Evolutionary conservation across 768 basidiomycete genomes (phyloP).

Genomic region (Mycena leptocephala): DNA sequence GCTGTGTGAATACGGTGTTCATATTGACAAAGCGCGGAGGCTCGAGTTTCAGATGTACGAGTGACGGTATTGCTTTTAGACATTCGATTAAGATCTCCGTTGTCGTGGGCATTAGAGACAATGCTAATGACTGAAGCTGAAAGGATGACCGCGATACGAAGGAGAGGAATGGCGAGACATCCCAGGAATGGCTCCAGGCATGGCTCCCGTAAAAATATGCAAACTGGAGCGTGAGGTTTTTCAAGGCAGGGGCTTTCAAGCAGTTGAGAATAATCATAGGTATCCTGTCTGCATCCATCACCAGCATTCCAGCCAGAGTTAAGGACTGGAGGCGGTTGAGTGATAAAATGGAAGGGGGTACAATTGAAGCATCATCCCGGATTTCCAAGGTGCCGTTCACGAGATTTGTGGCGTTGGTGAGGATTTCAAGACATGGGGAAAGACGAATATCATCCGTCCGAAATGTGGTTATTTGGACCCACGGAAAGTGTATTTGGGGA

Average conservation of each 20-base stretch:
- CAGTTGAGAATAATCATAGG: background rate
- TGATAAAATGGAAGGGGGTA: background rate
- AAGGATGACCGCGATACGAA: background rate
- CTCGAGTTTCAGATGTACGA: background rate
- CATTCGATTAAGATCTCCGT: background rate
- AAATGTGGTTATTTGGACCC: background rate
- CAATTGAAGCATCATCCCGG: background rate
- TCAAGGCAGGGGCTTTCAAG: slow-evolving; percentile 11
- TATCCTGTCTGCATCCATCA: background rate
- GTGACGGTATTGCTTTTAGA: background rate
- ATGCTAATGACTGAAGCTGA: background rate
- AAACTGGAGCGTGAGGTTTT: background rate
- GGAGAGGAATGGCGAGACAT: background rate
- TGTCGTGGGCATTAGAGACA: background rate
- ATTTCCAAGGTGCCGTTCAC: background rate
- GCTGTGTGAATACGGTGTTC: background rate
- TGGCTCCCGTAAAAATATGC: too few species aligned
- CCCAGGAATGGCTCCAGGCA: background rate
- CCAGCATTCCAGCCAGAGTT: background rate
- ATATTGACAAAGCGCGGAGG: background rate
- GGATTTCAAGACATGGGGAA: background rate
- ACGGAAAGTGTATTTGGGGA: background rate
- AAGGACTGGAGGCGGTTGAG: slow-evolving; percentile 3
- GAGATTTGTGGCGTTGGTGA: background rate
- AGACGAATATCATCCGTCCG: background rate